phyloP scores from a whole-genome alignment of 305 asterid genomes.

The Fraxinus nigra region DNA sequence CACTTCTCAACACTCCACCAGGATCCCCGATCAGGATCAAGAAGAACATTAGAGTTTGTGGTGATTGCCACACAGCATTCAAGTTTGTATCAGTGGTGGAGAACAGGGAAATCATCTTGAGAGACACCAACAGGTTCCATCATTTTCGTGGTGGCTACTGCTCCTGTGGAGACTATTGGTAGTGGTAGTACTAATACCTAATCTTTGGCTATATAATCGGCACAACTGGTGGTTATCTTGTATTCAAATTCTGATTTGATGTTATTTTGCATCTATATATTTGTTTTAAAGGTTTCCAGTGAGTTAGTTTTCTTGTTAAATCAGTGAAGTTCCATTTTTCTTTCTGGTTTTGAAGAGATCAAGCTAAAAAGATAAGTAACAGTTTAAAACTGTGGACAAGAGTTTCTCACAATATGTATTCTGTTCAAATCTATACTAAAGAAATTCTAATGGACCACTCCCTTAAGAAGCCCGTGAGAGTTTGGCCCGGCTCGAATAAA shows the following conservation, averaged over 20 bases:
- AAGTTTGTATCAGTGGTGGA: slow-evolving; percentile 66
- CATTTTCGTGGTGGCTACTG: slow-evolving; percentile 72
- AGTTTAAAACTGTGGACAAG: not conserved
- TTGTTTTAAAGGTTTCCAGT: not conserved
- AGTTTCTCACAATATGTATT: not conserved
- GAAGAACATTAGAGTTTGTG: slow-evolving; percentile 89
- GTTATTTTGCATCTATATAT: not conserved
- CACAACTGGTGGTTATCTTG: not conserved
- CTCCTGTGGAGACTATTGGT: slow-evolving; percentile 94
- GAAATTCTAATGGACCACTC: not conserved
- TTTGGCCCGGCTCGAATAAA: slow-evolving; percentile 15
- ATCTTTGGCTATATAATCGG: not conserved
- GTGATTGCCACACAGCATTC: slow-evolving; percentile 79
- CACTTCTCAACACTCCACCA: slow-evolving; percentile 52
- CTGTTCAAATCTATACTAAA: not conserved
- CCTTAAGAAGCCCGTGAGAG: slow-evolving; percentile 11
- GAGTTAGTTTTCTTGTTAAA: not conserved
- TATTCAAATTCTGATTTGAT: not conserved
- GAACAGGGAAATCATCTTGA: slow-evolving; percentile 61
- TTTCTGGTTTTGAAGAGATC: not conserved
- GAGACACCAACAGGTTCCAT: slow-evolving; percentile 86
- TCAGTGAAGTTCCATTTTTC: not conserved
- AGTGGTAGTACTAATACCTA: slow-evolving; percentile 12
- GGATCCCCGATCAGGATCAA: slow-evolving; percentile 65
- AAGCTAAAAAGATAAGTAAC: not conserved